Percentiles rank a stretch among this genome's conserved stretches.
These are phyloP conservation scores for Tricholoma flavovirens DNA, from an alignment of 768 basidiomycete species.

Conservation along the genomic window DNA sequence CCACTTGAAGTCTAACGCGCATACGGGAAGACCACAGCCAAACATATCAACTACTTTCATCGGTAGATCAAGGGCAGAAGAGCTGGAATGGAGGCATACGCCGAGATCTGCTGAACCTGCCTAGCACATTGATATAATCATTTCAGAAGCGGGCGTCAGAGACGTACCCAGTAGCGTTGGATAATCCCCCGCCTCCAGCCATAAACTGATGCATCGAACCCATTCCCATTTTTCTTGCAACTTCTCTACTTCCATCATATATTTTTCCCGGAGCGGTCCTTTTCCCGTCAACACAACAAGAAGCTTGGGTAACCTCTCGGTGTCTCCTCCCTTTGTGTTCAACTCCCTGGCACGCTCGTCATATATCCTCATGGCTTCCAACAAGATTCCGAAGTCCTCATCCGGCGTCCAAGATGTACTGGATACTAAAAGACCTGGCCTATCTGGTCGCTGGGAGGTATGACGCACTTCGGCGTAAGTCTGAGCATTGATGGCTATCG, in stretches of 20 bases:
- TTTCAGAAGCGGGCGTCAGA: not conserved
- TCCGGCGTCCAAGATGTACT: conserved; percentile 98
- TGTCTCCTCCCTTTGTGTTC: conserved; percentile 5
- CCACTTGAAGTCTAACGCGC: conserved; percentile 85
- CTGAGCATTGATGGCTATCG: conserved; percentile 22
- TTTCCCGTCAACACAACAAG: conserved; percentile 88
- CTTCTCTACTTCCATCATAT: conserved; percentile 62
- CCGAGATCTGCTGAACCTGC: conserved; percentile 89
- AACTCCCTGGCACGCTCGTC: conserved; percentile 46
- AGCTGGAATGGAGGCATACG: conserved; percentile 85
- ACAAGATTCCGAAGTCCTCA: conserved; percentile 85
- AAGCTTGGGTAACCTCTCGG: conserved; percentile 57
- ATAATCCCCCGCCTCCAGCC: conserved; percentile 90
- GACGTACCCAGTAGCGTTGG: conserved; percentile 71
- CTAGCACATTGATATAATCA: not conserved
- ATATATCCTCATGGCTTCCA: conserved; percentile 69
- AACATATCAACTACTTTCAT: conserved; percentile 99
- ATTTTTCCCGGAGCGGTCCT: conserved; percentile 68
- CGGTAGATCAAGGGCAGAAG: conserved; percentile 86
- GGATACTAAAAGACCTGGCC: conserved; percentile 84
- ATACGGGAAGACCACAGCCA: conserved; percentile 91
- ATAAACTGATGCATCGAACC: conserved; percentile 76
- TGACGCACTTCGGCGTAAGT: conserved; percentile 29
- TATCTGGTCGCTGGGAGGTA: conserved; percentile 56
- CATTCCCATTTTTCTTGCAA: conserved; percentile 68